phyloP scores from a whole-genome alignment of 2,329 filamentous ascomycete genomes.

The Dactylonectria macrodidyma region DNA sequence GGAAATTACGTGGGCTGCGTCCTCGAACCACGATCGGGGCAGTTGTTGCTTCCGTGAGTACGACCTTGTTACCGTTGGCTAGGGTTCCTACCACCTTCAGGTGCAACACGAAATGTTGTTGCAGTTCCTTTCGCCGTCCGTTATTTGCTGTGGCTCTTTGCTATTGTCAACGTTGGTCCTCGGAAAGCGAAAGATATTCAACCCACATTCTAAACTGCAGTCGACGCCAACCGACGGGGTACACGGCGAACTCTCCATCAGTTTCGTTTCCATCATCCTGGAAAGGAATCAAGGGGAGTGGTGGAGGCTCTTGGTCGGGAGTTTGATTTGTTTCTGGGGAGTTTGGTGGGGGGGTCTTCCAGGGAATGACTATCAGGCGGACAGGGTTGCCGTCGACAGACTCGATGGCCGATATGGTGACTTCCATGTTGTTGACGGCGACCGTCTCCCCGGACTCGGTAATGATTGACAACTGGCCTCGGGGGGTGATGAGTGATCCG shows the following conservation, averaged over 20 bases:
- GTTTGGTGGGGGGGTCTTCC: slow-evolving; percentile 93
- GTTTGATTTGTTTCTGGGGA: slow-evolving; percentile 75
- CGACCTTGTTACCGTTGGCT: slow-evolving; percentile 84
- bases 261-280: slow-evolving; percentile 71
- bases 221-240: slow-evolving; percentile 94
- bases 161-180: slow-evolving; percentile 26
- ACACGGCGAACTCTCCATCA: slow-evolving; percentile 88
- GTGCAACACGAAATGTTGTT: slow-evolving; percentile 94
- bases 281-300: slow-evolving; percentile 81
- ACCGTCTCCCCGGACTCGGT: slow-evolving; percentile 89
- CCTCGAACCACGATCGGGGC: slow-evolving; percentile 95
- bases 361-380: slow-evolving; percentile 95
- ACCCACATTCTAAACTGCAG: slow-evolving; percentile 88
- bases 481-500: slow-evolving; percentile 85
- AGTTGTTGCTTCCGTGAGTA: slow-evolving; percentile 87
- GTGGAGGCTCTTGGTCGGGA: slow-evolving; percentile 87
- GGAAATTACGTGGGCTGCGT: slow-evolving; percentile 94
- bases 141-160: slow-evolving; percentile 93
- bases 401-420: slow-evolving; percentile 92
- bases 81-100: slow-evolving; percentile 89
- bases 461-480: slow-evolving; percentile 84
- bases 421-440: slow-evolving; percentile 85
- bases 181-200: neutral
- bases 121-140: slow-evolving; percentile 91
- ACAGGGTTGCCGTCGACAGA: slow-evolving; percentile 94